A percentile compares a stretch with the other conserved stretches of the same genome.
Evolutionary conservation across 2,329 filamentous ascomycete genomes (phyloP).

Genomic region (Calycina herbarum): DNA sequence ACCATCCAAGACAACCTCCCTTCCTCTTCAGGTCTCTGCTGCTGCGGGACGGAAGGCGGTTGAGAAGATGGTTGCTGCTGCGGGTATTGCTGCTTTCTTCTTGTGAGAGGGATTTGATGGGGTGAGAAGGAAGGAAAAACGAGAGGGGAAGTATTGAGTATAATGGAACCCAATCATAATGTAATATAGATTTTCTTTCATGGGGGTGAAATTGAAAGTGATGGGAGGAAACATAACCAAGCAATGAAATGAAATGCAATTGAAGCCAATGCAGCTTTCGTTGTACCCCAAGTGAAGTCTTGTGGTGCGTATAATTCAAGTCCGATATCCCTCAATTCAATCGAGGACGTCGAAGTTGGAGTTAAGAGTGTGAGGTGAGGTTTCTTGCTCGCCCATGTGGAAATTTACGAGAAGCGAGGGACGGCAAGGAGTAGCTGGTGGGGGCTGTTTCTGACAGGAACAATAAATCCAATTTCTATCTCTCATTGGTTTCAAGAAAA

Average conservation of each 20-base stretch:
- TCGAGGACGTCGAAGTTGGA: no score
- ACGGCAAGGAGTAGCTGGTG: no score
- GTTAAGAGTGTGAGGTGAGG: no score
- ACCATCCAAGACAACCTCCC: slow-evolving; percentile 2
- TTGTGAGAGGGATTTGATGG: background rate
- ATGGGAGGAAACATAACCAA: background rate
- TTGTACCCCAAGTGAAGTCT: no score
- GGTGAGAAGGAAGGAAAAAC: background rate
- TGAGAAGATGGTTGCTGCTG: slow-evolving; percentile 11
- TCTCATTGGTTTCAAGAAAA: no score
- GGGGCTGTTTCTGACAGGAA: no score
- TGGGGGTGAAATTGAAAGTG: background rate
- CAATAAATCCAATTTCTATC: no score
- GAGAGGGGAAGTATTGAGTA: background rate
- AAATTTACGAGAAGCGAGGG: no score
- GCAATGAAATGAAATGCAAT: background rate
- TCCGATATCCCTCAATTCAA: no score
- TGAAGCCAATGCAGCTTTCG: background rate
- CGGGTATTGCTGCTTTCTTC: slow-evolving; percentile 7
- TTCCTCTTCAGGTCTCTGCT: background rate
- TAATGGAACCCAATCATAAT: background rate
- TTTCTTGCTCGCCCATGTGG: no score
- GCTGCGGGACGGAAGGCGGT: slow-evolving; percentile 4
- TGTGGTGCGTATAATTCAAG: no score
- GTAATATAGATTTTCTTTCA: slow-evolving; percentile 3